Conservation (phyloP, 1,284 basidiomycete genomes). For the Malassezia pachydermatis region DNA sequence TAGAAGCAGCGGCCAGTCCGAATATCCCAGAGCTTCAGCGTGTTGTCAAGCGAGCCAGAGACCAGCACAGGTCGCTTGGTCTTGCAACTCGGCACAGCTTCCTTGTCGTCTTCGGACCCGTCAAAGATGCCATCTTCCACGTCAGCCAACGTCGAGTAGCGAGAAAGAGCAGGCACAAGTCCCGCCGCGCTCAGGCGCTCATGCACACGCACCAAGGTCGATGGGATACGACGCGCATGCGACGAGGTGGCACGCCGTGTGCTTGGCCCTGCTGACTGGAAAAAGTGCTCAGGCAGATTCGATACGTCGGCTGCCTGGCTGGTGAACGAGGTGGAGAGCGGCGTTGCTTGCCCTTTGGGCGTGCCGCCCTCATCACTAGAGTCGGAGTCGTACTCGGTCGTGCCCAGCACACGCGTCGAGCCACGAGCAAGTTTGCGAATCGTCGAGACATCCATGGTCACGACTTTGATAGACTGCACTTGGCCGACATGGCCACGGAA, state of each 20-base stretch:
- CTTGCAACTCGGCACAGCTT: constrained; percentile 5
- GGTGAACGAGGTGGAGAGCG: neutral
- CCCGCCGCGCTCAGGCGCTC: constrained; percentile 34
- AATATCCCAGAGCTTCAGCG: constrained; percentile 91
- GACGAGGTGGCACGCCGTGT: constrained; percentile 2
- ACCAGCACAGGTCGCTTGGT: constrained; percentile 58
- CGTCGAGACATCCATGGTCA: constrained; percentile 52
- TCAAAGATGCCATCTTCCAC: constrained; percentile 27
- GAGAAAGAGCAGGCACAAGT: constrained; percentile 32
- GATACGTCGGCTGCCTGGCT: neutral
- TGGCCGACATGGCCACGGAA: constrained; percentile 87
- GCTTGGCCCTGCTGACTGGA: neutral
- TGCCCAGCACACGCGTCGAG: constrained; percentile 2
- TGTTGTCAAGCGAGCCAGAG: constrained; percentile 87
- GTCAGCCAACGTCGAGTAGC: constrained; percentile 40
- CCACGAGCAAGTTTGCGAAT: constrained; percentile 33
- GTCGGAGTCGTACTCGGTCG: neutral
- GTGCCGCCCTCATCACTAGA: neutral
- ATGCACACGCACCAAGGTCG: constrained; percentile 28
- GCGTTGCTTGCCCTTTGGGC: neutral
- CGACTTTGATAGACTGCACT: constrained; percentile 77
- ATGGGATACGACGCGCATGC: constrained; percentile 28
- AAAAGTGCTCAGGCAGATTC: neutral
- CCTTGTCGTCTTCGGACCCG: neutral
- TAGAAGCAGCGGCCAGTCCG: constrained; percentile 67